These are phyloP conservation scores for Gynostemma pentaphyllum DNA, from an alignment of 306 rosid genomes.

Conservation along the genomic window DNA sequence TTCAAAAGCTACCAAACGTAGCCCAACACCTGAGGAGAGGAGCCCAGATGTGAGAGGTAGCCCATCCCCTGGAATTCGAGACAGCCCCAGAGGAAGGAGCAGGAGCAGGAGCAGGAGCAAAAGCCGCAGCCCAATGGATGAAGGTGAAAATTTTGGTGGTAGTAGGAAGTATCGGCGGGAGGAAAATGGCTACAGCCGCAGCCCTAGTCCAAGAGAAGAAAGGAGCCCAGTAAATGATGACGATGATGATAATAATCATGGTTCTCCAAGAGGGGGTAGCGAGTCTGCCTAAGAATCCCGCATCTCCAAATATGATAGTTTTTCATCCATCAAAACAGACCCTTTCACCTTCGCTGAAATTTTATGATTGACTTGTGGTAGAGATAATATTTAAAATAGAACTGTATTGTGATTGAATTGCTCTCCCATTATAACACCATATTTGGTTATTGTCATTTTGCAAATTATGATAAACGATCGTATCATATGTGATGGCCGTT, in stretches of 20 bases:
- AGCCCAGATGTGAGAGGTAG: slow-evolving; percentile 31
- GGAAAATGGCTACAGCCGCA: slow-evolving; percentile 32
- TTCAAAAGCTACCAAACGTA: slow-evolving; percentile 32
- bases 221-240: slow-evolving; percentile 38
- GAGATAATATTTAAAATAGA: background rate
- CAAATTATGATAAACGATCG: slow-evolving; percentile 1
- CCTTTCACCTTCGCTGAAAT: background rate
- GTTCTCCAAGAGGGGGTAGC: slow-evolving; percentile 42
- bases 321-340: background rate
- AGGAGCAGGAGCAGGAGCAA: slow-evolving; percentile 23
- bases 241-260: slow-evolving; percentile 19
- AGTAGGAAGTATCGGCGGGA: slow-evolving; percentile 21
- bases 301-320: too few relatives aligned
- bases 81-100: slow-evolving; percentile 33
- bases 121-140: slow-evolving; percentile 33
- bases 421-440: background rate
- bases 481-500: too few relatives aligned
- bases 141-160: slow-evolving; percentile 20
- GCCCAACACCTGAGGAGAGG: slow-evolving; percentile 25
- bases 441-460: background rate
- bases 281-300: slow-evolving; percentile 22
- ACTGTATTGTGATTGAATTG: slow-evolving; percentile 6
- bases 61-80: slow-evolving; percentile 22
- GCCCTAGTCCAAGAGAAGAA: slow-evolving; percentile 39
- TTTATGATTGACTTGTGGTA: background rate